Conservation (phyloP, 441 rosid species). For the Populus hybrid region DNA sequence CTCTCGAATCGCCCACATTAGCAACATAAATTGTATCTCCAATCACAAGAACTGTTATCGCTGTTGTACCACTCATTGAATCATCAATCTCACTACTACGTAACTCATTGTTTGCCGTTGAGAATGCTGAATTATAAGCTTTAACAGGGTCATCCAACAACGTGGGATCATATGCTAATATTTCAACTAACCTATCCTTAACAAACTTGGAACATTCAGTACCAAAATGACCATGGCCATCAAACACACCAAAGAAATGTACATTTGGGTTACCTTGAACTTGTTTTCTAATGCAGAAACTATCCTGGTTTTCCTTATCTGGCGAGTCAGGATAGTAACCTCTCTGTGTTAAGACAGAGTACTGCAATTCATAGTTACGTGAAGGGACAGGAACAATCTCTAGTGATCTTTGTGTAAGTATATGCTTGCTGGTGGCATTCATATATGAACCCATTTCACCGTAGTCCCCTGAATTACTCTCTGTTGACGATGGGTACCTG, state of each 20-base stretch:
- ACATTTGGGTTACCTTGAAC: slow-evolving; percentile 82
- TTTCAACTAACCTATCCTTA: slow-evolving; percentile 67
- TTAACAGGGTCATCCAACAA: slow-evolving; percentile 71
- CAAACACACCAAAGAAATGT: slow-evolving; percentile 95
- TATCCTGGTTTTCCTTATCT: slow-evolving; percentile 82
- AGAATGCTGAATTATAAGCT: slow-evolving; percentile 72
- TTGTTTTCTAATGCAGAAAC: slow-evolving; percentile 69
- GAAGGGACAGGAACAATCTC: slow-evolving; percentile 67
- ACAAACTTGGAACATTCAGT: slow-evolving; percentile 79
- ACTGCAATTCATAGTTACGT: slow-evolving; percentile 61
- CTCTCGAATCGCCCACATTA: slow-evolving; percentile 96
- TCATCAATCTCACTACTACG: slow-evolving; percentile 79
- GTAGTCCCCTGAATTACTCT: slow-evolving; percentile 43
- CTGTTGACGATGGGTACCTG: slow-evolving; percentile 53
- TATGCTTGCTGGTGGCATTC: slow-evolving; percentile 31
- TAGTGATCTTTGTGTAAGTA: slow-evolving; percentile 51
- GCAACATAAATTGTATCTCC: slow-evolving; percentile 81
- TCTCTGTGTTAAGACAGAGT: slow-evolving; percentile 69
- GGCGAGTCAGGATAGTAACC: slow-evolving; percentile 84
- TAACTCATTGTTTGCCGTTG: slow-evolving; percentile 57
- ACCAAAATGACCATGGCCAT: slow-evolving; percentile 86
- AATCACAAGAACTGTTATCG: slow-evolving; percentile 81
- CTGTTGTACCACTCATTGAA: slow-evolving; percentile 90
- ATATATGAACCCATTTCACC: slow-evolving; percentile 22
- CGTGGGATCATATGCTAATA: slow-evolving; percentile 52